These are phyloP conservation scores for Pelomyxa schiedti DNA, from an alignment of 78 protist species.

Conservation along the genomic window DNA sequence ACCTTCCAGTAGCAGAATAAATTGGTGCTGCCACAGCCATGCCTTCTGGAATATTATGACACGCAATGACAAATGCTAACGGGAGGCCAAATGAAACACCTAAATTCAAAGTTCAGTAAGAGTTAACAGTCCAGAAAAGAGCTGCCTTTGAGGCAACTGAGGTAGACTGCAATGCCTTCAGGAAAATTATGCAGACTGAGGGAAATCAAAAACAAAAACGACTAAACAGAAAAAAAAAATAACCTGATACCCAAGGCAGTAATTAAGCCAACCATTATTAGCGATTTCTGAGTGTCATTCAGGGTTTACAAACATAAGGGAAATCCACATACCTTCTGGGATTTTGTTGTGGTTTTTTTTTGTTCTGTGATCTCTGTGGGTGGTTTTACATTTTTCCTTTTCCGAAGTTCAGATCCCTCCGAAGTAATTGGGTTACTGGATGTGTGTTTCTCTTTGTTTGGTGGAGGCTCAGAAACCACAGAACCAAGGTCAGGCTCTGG, in stretches of 20 bases:
- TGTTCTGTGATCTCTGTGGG: neutral
- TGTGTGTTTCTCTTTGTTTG: neutral
- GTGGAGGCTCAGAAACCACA: slow-evolving; percentile 3
- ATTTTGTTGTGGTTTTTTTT: neutral
- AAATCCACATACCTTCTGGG: too few relatives aligned
- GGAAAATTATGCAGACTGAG: slow-evolving; percentile 50
- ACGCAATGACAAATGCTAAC: slow-evolving; percentile 43
- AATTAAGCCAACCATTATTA: slow-evolving; percentile 23
- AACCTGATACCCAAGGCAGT: slow-evolving; percentile 46
- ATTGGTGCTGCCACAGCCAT: slow-evolving; percentile 67
- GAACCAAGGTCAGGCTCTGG: too few relatives aligned
- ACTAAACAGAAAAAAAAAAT: neutral
- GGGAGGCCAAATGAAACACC: slow-evolving; percentile 48
- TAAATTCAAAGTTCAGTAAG: neutral
- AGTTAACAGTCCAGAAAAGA: neutral
- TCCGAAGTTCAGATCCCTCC: neutral
- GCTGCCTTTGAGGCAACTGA: slow-evolving; percentile 35
- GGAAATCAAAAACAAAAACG: too few relatives aligned
- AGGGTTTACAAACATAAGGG: slow-evolving; percentile 3
- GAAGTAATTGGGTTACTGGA: neutral
- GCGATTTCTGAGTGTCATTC: slow-evolving; percentile 11
- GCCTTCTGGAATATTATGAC: slow-evolving; percentile 63
- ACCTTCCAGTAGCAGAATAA: slow-evolving; percentile 29
- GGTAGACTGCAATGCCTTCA: slow-evolving; percentile 59
- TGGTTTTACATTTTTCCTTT: neutral